Percentiles rank a stretch among this genome's conserved stretches.
These are phyloP conservation scores for Cadophora luteo-olivacea DNA, from an alignment of 2,329 filamentous ascomycete genomes.

Conservation along the genomic window DNA sequence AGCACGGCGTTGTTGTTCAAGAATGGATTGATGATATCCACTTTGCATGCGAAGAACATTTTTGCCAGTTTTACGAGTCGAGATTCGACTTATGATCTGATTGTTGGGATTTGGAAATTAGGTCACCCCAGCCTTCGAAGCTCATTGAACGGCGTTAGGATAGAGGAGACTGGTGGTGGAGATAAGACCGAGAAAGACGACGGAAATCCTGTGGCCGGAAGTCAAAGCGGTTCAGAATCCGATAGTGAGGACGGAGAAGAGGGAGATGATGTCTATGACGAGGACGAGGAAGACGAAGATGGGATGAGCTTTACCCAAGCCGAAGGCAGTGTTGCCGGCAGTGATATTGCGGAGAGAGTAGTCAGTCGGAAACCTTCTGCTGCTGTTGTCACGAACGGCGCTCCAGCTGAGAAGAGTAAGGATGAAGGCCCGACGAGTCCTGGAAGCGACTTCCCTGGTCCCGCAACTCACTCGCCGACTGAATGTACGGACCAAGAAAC, in stretches of 20 bases:
- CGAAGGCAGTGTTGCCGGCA: constrained; percentile 50
- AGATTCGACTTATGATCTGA: constrained; percentile 95
- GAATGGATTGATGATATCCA: constrained; percentile 96
- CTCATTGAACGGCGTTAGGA: constrained; percentile 84
- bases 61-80: constrained; percentile 95
- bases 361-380: constrained; percentile 77
- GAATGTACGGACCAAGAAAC: constrained; percentile 80
- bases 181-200: constrained; percentile 91
- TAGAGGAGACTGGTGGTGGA: constrained; percentile 79
- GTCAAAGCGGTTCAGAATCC: constrained; percentile 61
- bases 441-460: constrained; percentile 79
- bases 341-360: constrained; percentile 65
- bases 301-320: constrained; percentile 61
- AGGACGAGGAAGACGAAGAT: constrained; percentile 79
- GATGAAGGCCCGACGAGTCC: constrained; percentile 53
- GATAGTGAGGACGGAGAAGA: constrained; percentile 60
- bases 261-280: constrained; percentile 78
- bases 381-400: constrained; percentile 53
- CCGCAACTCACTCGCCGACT: constrained; percentile 80
- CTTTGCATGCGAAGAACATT: constrained; percentile 90
- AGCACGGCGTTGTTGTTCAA: constrained; percentile 95
- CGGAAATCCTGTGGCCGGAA: constrained; percentile 46
- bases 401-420: constrained; percentile 55
- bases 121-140: constrained; percentile 92
- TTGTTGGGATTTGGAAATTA: constrained; percentile 98